These are phyloP conservation scores for Starmerella sirachaensis DNA, from an alignment of 805 yeast genomes.

Conservation along the genomic window DNA sequence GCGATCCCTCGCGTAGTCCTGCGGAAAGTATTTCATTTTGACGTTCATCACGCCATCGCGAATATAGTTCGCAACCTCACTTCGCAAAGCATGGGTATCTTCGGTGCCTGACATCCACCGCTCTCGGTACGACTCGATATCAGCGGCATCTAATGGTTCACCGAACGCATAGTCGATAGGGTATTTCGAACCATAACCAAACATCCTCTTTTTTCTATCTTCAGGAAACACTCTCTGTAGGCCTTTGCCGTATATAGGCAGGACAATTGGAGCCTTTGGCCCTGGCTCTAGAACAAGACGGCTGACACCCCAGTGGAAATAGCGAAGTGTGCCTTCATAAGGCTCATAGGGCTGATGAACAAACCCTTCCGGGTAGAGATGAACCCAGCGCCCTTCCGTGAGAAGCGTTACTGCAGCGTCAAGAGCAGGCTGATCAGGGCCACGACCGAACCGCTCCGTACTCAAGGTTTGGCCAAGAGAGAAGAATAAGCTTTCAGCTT, in stretches of 20 bases:
- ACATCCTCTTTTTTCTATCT: conserved; percentile 40
- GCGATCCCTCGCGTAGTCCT: conserved; percentile 1
- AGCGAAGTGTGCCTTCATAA: conserved; percentile 74
- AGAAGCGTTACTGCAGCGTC: conserved; percentile 76
- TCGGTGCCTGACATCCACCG: conserved; percentile 58
- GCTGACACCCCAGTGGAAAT: conserved; percentile 91
- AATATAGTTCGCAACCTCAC: conserved; percentile 55
- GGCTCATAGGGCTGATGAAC: conserved; percentile 76
- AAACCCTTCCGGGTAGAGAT: conserved; percentile 88
- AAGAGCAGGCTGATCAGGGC: conserved; percentile 81
- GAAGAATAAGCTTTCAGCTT: conserved; percentile 40
- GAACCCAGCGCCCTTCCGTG: conserved; percentile 51
- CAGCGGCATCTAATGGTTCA: conserved; percentile 47
- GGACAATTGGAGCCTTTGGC: conserved; percentile 59
- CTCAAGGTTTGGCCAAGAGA: conserved; percentile 80
- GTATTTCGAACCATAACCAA: conserved; percentile 51
- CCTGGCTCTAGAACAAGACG: conserved; percentile 73
- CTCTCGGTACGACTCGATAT: conserved; percentile 47
- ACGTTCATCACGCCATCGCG: conserved; percentile 42
- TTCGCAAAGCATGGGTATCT: conserved; percentile 45
- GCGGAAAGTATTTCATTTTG: conserved; percentile 10
- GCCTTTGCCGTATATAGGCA: conserved; percentile 79
- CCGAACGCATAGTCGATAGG: conserved; percentile 64
- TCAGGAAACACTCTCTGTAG: conserved; percentile 84
- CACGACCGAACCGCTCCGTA: conserved; percentile 78